Evolutionary conservation across 2,329 filamentous ascomycete species (phyloP).

Genomic region (Pseudocercospora musae): DNA sequence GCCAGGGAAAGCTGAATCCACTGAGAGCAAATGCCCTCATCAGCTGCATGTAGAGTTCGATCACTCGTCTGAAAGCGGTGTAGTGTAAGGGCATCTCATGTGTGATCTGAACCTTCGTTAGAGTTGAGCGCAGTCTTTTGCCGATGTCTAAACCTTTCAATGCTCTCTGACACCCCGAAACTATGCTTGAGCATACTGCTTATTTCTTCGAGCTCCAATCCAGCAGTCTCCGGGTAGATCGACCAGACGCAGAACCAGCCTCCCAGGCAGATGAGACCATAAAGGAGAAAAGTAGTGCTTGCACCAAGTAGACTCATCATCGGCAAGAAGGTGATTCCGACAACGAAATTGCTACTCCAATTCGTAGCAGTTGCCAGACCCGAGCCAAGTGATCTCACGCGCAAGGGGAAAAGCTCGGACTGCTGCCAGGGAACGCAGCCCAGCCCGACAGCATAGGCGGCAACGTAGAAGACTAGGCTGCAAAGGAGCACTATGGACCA

Average conservation of each 20-base stretch:
- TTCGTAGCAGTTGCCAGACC: slow-evolving; percentile 75
- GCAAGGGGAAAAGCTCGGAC: slow-evolving; percentile 76
- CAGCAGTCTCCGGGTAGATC: slow-evolving; percentile 84
- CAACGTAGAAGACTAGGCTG: slow-evolving; percentile 79
- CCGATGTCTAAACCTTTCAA: slow-evolving; percentile 9
- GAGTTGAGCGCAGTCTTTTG: not conserved
- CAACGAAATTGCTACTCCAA: slow-evolving; percentile 82
- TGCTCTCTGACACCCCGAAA: slow-evolving; percentile 57
- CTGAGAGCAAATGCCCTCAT: not conserved
- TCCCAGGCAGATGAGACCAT: slow-evolving; percentile 65
- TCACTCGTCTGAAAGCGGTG: not conserved
- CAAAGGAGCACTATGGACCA: slow-evolving; percentile 59
- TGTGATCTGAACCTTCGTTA: not conserved
- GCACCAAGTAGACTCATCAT: slow-evolving; percentile 76
- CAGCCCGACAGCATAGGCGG: slow-evolving; percentile 79
- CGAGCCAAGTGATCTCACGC: slow-evolving; percentile 69
- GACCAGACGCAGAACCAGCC: slow-evolving; percentile 63
- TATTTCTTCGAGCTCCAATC: slow-evolving; percentile 76
- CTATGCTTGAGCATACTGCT: slow-evolving; percentile 66
- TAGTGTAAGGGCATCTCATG: not conserved
- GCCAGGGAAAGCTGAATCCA: not conserved
- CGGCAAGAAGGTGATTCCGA: slow-evolving; percentile 83
- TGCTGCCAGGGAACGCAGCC: slow-evolving; percentile 97
- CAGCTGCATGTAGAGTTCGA: not conserved
- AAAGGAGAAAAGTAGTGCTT: slow-evolving; percentile 75